Evolutionary conservation across 495 filamentous ascomycete genomes (phyloP), one percentile per base, ranked within the genome.

Genomic region (Rusavskia elegans): DNA sequence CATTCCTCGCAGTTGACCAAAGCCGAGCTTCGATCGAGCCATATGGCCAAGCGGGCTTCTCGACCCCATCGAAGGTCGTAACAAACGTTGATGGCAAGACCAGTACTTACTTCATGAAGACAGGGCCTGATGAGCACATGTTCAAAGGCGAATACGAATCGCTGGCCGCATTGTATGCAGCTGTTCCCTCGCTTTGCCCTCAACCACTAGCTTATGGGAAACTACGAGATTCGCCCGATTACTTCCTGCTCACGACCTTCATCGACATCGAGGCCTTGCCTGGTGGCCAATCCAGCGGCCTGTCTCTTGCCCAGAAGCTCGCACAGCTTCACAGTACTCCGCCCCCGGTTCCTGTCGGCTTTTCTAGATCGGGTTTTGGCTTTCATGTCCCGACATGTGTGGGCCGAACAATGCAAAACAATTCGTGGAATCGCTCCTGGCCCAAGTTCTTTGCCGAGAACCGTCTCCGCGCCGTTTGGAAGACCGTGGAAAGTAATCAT

Each of bases 161-260:
- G 17, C 78, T 95, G 49, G 87, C 87, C 61, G 84, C 87, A 29
- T 81, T 95, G 62, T 77, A 85, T 60, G 50, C 65, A 53, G 69
- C 73, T 17, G 80, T 88, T 0, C 84, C 87, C 17, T 77, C 73
- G 35, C 75, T 96, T 52, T 88, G 83, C 60, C 86, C 88, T 0
- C 67, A 70, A 50, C 81, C 82, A 17, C 71, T 86, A 61, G 82
- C 83, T 44, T 78, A 83, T 61, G 87, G 90, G 19, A 69, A 87
- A n/a, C 30, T 50, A 19, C 62, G 68, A 29, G 69, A 76, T 5
- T 60, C 61, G 17, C 62, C 64, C 1, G 61, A 61, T 19, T 76
- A 67, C 29, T 95, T 87, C 61, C 77, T 96, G 11, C 80, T 73
- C 0, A 95, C 87, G 0, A 84, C 89, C 55, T 96, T 87, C 64